Base-by-base conservation (phyloP, 805 yeast genomes). In the Candida mattraensis region DNA sequence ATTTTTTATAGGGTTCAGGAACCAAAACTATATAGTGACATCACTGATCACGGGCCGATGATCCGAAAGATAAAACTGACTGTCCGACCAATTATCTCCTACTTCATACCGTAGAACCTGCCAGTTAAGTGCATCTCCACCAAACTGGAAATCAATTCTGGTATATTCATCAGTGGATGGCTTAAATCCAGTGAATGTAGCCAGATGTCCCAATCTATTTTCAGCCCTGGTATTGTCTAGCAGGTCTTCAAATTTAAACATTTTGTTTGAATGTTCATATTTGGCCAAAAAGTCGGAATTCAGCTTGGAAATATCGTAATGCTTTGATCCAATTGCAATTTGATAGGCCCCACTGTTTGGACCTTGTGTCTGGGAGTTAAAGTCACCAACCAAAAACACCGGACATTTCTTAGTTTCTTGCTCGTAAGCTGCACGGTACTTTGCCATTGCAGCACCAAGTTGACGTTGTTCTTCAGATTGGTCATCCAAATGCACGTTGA, bases 401-500 rank as follows among this genome's bases (percentile, higher is more conserved):
- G 70, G 66, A 18, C 47, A 44, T 16, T 58, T 55, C 8, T 58
- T 60, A 7, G 49, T 51, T 16, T 50, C 53, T 1, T 53, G 48
- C 34, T 66, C 71, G 46, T 65, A 68, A 17, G 68, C 63, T 16
- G 61, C 69, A 8, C 65, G 26, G 22, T 51, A 50, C 18, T 56
- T 60, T 28, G 71, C 66, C 40, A 74, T 42, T 27, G 69, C 64
- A 5, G 74, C 71, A 5, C 75, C 66, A 33, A 70, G 66, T 17
- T 52, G 45, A 40, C 80, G 56, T n/a, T 78, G 72, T 1, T 46
- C 58, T 15, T 55, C 63, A 7, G 78, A 75, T 29, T 56, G 56
- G 37, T 73, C 72, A 45, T 76, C 82, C 36, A 70, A 58, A 49
- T 76, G 82, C 3, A 79, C 64, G 42, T 72, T 73, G 41, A 74